Base-by-base conservation (phyloP, 2,329 filamentous ascomycete species). In the Xylaria polymorpha region DNA sequence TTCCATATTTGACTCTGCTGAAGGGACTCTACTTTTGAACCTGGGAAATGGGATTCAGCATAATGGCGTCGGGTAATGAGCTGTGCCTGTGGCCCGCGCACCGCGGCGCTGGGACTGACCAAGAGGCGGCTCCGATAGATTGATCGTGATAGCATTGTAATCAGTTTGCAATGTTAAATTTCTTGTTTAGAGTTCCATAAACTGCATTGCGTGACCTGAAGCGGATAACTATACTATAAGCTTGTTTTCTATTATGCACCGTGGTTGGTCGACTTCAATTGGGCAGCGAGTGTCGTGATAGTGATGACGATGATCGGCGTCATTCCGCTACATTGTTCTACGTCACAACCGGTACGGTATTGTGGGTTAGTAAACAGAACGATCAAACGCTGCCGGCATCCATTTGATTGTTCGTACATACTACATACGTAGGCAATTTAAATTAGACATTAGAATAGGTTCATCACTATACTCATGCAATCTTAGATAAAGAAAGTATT, bases 1-100 rank as follows among this genome's bases (percentile, higher is more conserved):
- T 70, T 70, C 58, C 60, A 67, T 55, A 57, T 67, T 10, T 70
- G 60, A 39, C 64, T 70, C 1, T 48, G 20, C 7, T 53, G 15
- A 18, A 70, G 64, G 15, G 59, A 60, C 56, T 70, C 68, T 29
- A 61, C 55, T 37, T 67, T 70, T 2, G 32, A 18, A n/a, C 20
- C 55, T 18, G 68, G 68, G 10, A 67, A 67, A 41, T 64, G 64
- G 9, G 55, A 41, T 25, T 70, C 64, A 9, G 55, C 64, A 61
- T 61, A 67, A 14, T 41, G 48, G 12, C 68, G 60, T 39, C 12
- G 39, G 4, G 61, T 29, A 3, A 56, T 37, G 3, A 43, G 46
- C 0, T 32, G 53, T 25, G 39, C 44, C 39, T 32, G 50, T n/a
- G 55, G 22, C 22, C 25, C 14, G 18, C 63, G 46, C 14, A 35